Conservation (phyloP, 768 basidiomycete genomes). For the Lentinula guzmanii region DNA sequence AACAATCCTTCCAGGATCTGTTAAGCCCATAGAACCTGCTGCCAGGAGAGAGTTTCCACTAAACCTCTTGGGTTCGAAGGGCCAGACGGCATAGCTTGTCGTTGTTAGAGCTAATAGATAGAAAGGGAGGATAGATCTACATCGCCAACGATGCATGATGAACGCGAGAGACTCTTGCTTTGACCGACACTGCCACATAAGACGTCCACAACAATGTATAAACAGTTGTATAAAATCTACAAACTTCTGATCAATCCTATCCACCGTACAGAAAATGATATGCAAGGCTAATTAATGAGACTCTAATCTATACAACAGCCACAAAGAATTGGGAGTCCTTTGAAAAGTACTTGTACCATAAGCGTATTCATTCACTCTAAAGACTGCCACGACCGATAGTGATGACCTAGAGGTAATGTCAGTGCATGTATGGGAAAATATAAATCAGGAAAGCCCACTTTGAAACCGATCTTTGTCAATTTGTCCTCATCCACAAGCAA, state of each 20-base stretch:
- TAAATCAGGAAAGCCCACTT: constrained; percentile 33
- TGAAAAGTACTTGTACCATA: not conserved
- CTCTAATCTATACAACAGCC: not conserved
- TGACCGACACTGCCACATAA: not conserved
- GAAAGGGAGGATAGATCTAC: not conserved
- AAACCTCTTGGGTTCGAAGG: constrained; percentile 84
- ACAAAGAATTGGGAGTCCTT: not conserved
- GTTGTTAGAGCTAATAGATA: not conserved
- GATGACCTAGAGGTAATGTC: not conserved
- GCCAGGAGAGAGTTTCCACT: constrained; percentile 73
- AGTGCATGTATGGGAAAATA: not conserved
- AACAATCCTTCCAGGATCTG: constrained; percentile 64
- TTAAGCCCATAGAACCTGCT: constrained; percentile 76
- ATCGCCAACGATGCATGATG: not conserved
- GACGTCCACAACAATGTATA: no score
- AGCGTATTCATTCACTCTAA: not conserved
- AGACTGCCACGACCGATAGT: constrained; percentile 2
- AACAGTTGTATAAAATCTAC: not conserved
- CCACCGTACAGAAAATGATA: not conserved
- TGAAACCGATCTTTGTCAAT: constrained; percentile 87
- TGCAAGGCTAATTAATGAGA: not conserved
- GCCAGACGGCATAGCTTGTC: constrained; percentile 49
- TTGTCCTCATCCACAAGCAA: constrained; percentile 78
- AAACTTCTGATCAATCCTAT: not conserved
- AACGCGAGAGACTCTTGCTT: not conserved